Conservation (phyloP, 164 flowering plant species). For the Dillenia turbinata region DNA sequence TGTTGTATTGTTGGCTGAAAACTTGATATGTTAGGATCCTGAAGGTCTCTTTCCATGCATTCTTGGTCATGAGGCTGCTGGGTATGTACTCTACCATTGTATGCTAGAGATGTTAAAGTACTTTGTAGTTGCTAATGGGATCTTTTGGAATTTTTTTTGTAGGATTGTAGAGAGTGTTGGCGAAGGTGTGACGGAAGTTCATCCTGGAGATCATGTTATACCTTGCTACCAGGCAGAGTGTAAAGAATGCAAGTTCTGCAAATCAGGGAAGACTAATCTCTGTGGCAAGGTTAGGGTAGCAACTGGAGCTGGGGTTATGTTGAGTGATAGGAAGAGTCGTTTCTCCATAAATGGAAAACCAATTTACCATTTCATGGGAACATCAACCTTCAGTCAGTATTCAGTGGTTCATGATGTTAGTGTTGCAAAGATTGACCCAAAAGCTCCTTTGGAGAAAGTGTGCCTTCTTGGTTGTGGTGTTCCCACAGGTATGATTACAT, state of each 20-base stretch:
- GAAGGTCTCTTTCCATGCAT: conserved; percentile 98
- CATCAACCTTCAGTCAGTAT: conserved; percentile 97
- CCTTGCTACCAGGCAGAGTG: conserved; percentile 98
- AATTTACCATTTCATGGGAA: conserved; percentile 98
- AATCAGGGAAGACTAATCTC: conserved; percentile 96
- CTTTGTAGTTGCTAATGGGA: too few species aligned
- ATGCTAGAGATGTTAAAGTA: too few species aligned
- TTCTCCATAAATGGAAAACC: conserved; percentile 89
- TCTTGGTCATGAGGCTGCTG: conserved; percentile 99
- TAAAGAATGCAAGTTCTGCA: conserved; percentile 93
- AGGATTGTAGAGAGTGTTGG: conserved; percentile 99
- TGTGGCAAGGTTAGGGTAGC: conserved; percentile 93
- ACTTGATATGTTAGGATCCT: conserved; percentile 59
- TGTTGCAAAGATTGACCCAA: conserved; percentile 94
- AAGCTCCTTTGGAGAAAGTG: conserved; percentile 92
- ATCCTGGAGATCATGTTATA: conserved; percentile 96
- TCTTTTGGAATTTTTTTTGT: conserved; percentile 14
- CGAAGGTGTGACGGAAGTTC: conserved; percentile 96
- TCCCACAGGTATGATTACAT: conserved; percentile 63
- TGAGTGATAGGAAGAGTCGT: conserved; percentile 88
- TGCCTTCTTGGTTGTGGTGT: conserved; percentile 99
- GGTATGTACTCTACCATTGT: conserved; percentile 39
- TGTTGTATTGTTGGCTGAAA: not conserved
- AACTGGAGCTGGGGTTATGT: conserved; percentile 94
- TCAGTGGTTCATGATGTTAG: conserved; percentile 97